Conservation (phyloP, 1,139 yeast genomes). For the Torulaspora globosa region DNA sequence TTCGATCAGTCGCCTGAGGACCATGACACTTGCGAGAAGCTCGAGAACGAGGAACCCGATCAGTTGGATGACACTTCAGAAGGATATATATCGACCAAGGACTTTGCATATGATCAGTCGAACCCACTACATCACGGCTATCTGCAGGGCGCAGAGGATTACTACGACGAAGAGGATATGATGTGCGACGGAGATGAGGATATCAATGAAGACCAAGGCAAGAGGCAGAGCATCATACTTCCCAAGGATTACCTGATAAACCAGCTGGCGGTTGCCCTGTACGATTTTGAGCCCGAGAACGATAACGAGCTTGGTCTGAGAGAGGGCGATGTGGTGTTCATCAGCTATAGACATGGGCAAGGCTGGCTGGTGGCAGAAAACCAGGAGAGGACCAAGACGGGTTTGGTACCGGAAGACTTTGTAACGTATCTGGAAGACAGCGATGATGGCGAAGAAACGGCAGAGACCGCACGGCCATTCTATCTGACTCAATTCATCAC, state of each 20-base stretch:
- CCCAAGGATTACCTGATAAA: constrained; percentile 40
- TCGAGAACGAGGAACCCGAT: constrained; percentile 3
- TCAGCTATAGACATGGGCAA: constrained; percentile 89
- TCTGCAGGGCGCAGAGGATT: constrained; percentile 20
- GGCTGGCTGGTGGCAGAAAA: constrained; percentile 90
- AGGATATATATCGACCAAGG: constrained; percentile 52
- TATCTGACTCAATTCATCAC: constrained; percentile 35
- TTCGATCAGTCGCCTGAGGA: constrained; percentile 5
- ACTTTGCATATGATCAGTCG: constrained; percentile 67
- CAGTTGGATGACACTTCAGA: constrained; percentile 12
- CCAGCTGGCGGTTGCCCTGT: constrained; percentile 75
- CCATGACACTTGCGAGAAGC: constrained; percentile 1
- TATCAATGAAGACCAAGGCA: constrained; percentile 37
- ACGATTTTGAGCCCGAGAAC: constrained; percentile 88
- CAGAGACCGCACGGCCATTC: constrained; percentile 34
- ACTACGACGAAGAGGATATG: constrained; percentile 9
- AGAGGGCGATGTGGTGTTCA: constrained; percentile 83
- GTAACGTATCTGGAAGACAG: constrained; percentile 52
- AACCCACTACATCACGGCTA: constrained; percentile 67
- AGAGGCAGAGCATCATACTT: constrained; percentile 37
- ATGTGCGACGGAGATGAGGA: constrained; percentile 29
- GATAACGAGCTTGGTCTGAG: constrained; percentile 78
- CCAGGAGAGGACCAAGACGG: constrained; percentile 46
- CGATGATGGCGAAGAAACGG: constrained; percentile 26
- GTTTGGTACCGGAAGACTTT: constrained; percentile 93